Percentiles rank a stretch among this genome's conserved stretches.
phyloP scores from a whole-genome alignment of 208 protist species.

The Trypanosoma congolense region DNA sequence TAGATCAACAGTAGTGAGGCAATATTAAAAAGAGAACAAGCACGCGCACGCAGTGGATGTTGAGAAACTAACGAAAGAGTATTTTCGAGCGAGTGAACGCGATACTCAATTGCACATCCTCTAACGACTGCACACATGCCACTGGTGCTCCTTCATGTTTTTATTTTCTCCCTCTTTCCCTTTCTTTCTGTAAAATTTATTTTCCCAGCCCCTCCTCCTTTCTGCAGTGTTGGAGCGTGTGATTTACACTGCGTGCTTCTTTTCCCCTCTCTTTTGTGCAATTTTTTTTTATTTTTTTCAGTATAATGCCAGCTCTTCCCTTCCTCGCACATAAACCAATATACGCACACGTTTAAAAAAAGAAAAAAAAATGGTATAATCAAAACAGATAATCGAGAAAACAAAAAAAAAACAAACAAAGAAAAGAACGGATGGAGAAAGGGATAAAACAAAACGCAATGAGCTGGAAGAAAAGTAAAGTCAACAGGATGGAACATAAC shows the following conservation, averaged over 20 bases:
- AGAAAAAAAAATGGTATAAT: conserved; percentile 8
- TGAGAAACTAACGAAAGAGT: too few relatives aligned
- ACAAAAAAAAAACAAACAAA: conserved; percentile 13
- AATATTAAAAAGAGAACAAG: too few relatives aligned
- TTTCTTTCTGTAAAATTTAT: neutral
- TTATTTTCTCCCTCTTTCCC: neutral
- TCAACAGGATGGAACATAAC: neutral
- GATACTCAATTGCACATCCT: too few relatives aligned
- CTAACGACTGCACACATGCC: too few relatives aligned
- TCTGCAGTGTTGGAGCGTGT: too few relatives aligned
- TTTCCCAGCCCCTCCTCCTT: neutral
- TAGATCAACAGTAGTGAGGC: too few relatives aligned
- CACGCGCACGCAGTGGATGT: too few relatives aligned
- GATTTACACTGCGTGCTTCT: too few relatives aligned
- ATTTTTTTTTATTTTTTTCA: neutral
- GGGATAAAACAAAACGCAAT: conserved; percentile 2
- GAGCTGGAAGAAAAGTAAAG: conserved; percentile 5
- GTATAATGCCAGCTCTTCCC: neutral
- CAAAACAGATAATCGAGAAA: conserved; percentile 9
- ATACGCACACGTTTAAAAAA: neutral
- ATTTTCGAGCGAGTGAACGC: too few relatives aligned
- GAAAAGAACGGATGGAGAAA: conserved; percentile 5
- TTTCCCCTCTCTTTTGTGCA: too few relatives aligned
- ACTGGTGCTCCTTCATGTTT: neutral
- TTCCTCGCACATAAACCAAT: neutral